A percentile compares a stretch with the other conserved stretches of the same genome.
These are phyloP conservation scores for Umbelopsis sp. DNA, from an alignment of 192 early-diverging fungal species.

Conservation along the genomic window DNA sequence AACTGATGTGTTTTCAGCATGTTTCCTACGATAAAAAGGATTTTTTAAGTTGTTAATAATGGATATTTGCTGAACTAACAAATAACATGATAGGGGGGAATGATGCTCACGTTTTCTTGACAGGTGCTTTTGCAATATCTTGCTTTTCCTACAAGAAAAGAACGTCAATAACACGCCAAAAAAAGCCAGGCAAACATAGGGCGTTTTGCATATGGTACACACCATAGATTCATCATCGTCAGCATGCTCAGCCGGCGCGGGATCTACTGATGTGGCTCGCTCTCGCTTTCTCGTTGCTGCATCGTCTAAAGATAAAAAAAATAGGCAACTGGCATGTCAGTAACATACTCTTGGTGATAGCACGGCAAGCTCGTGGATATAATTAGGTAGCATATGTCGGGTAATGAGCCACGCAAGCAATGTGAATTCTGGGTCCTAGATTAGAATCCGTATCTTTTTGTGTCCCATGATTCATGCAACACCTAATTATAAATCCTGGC, in stretches of 20 bases:
- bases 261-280: constrained; percentile 40
- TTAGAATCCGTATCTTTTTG: too few relatives aligned
- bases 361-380: too few relatives aligned
- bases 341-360: too few relatives aligned
- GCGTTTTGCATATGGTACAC: background rate
- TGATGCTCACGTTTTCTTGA: constrained; percentile 38
- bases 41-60: background rate
- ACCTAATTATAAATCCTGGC: background rate
- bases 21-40: constrained; percentile 25
- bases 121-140: constrained; percentile 25
- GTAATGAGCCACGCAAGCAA: too few relatives aligned
- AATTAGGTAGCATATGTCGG: too few relatives aligned
- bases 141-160: constrained; percentile 17
- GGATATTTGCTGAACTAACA: background rate
- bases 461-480: too few relatives aligned
- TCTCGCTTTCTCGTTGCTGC: constrained; percentile 34
- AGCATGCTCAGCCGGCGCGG: constrained; percentile 14
- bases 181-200: background rate
- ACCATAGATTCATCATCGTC: constrained; percentile 19
- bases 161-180: background rate
- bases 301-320: constrained; percentile 28
- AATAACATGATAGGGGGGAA: background rate
- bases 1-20: constrained; percentile 32
- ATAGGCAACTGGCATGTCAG: background rate
- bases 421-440: too few relatives aligned